These are phyloP conservation scores for Calonectria leucothoes DNA, from an alignment of 2,329 filamentous ascomycete species.

Conservation along the genomic window DNA sequence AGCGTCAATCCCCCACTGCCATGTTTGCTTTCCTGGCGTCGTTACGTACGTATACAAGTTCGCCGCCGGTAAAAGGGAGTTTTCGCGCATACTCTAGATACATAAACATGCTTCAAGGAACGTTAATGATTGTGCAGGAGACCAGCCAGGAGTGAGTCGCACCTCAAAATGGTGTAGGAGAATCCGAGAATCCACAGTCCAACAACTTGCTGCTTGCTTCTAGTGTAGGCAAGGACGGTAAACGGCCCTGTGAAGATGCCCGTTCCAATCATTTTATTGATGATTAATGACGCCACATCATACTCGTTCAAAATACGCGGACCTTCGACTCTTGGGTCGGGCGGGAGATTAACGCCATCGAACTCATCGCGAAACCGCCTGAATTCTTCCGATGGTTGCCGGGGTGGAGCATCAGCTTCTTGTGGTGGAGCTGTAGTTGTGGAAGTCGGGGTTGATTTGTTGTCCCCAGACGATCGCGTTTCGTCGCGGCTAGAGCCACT, in stretches of 20 bases:
- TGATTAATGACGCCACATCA: not conserved
- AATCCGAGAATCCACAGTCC: not conserved
- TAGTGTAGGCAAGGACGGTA: not conserved
- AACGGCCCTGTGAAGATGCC: not conserved
- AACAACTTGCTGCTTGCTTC: not conserved
- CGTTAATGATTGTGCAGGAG: too few relatives aligned
- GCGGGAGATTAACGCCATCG: not conserved
- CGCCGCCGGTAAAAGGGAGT: not conserved
- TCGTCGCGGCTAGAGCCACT: not conserved
- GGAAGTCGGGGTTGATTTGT: not conserved
- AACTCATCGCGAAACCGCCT: not conserved
- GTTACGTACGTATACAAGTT: not conserved
- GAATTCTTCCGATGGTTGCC: not conserved
- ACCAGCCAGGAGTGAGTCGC: too few relatives aligned
- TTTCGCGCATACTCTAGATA: not conserved
- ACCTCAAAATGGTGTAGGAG: not conserved
- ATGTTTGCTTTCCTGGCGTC: rapidly evolving
- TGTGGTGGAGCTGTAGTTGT: not conserved
- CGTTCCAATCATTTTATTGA: conserved; percentile 4
- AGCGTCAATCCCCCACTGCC: not conserved
- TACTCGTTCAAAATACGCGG: not conserved
- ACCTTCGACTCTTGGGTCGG: not conserved
- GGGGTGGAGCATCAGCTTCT: not conserved
- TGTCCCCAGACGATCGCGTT: not conserved
- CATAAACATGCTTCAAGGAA: conserved; percentile 2